Evolutionary conservation across 176 grass and related monocot genomes (phyloP).

Genomic region (Aegilops speltoides): DNA sequence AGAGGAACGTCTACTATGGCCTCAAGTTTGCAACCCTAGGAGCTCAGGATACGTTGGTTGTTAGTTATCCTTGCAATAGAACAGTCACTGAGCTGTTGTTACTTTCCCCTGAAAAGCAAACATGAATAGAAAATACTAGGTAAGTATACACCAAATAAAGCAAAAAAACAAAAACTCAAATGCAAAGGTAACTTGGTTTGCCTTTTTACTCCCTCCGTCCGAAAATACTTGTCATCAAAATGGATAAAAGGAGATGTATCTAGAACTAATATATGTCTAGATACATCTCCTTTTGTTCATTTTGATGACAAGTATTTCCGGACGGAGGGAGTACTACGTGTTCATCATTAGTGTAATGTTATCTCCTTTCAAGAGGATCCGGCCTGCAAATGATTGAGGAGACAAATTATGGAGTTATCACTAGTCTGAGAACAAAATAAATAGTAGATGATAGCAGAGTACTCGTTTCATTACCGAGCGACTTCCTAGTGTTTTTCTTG

Average conservation of each 20-base stretch:
- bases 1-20: not conserved
- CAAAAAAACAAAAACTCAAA: not conserved
- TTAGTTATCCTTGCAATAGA: not conserved
- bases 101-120: conserved; percentile 40
- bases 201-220: conserved; percentile 39
- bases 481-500: conserved; percentile 80
- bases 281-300: no score
- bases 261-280: no score
- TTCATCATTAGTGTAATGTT: conserved; percentile 90
- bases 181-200: not conserved
- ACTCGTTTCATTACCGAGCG: conserved; percentile 44
- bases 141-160: not conserved
- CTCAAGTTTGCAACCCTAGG: conserved; percentile 1
- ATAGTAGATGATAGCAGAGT: not conserved
- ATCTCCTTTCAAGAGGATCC: conserved; percentile 87
- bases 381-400: conserved; percentile 31
- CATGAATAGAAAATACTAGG: not conserved
- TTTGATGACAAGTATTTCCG: no score
- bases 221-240: no score
- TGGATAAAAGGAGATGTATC: no score
- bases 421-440: not conserved
- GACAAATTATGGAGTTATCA: not conserved
- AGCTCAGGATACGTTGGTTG: not conserved
- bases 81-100: not conserved
- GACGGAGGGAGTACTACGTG: no score